A percentile compares a stretch with the other conserved stretches of the same genome.
phyloP scores from a whole-genome alignment of 2,329 filamentous ascomycete species.

The Didymella pomorum region DNA sequence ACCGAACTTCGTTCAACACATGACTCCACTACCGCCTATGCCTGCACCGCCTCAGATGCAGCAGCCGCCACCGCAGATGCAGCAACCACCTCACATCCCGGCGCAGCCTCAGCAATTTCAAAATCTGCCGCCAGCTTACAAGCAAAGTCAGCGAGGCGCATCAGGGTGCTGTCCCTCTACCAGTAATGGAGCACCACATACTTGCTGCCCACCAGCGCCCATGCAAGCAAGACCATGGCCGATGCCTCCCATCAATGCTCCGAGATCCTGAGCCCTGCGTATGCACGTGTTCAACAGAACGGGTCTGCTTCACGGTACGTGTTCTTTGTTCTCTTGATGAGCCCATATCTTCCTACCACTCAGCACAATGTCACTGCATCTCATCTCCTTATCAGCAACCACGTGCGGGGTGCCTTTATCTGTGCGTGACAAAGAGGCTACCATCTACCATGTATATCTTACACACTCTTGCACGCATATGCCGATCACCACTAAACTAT shows the following conservation, averaged over 20 bases:
- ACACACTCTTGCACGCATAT: background rate
- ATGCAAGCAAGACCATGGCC: constrained; percentile 11
- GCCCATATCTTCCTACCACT: background rate
- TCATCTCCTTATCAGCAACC: background rate
- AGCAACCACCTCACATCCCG: background rate
- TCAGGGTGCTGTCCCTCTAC: constrained; percentile 4
- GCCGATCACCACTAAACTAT: background rate
- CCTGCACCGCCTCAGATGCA: constrained; percentile 12
- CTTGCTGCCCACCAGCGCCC: constrained; percentile 6
- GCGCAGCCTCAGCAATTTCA: background rate
- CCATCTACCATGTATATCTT: background rate
- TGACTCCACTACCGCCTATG: constrained; percentile 36
- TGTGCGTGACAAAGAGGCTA: too few relatives aligned
- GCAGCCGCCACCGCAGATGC: background rate
- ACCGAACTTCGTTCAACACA: constrained; percentile 31
- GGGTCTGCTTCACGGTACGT: background rate
- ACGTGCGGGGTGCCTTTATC: background rate
- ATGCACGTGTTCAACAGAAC: too few relatives aligned
- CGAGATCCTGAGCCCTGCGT: background rate
- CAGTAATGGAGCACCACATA: background rate
- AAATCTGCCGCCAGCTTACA: background rate
- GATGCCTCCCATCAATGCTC: constrained; percentile 6
- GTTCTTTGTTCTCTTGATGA: background rate
- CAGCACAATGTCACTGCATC: background rate
- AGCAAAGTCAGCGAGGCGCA: background rate